Conservation (phyloP, 1,139 yeast species). For the Saccharomyces hybrid region DNA sequence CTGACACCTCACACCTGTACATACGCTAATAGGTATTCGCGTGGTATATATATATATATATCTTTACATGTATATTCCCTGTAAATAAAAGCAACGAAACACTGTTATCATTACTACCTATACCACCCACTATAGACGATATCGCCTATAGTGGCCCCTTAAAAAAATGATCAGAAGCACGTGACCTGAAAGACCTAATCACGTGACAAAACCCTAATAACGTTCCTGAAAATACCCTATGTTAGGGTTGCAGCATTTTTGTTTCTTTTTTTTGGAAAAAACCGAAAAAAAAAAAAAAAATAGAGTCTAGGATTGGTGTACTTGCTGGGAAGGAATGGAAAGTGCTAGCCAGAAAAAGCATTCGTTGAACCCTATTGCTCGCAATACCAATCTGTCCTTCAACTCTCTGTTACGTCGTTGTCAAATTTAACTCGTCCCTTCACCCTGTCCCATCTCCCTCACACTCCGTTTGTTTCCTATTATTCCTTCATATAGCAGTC, state of each 20-base stretch:
- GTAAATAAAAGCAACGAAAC: background rate
- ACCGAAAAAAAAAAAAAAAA: background rate
- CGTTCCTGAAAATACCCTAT: background rate
- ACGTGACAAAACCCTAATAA: background rate
- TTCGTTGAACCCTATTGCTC: background rate
- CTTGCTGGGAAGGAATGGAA: background rate
- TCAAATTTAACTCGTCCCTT: background rate
- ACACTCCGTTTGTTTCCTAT: background rate
- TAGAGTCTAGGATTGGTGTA: background rate
- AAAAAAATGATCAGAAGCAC: too few species aligned
- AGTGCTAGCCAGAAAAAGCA: background rate
- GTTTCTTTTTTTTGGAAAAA: background rate
- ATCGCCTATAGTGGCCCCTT: conserved; percentile 4
- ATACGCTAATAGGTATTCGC: background rate
- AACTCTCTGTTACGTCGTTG: background rate
- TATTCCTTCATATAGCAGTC: background rate
- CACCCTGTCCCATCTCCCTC: too few species aligned
- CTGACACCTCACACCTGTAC: background rate
- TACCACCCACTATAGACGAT: conserved; percentile 7
- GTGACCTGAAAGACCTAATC: background rate
- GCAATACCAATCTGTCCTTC: background rate
- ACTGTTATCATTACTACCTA: background rate
- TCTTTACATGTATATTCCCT: background rate
- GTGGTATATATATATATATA: background rate
- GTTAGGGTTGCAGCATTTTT: background rate